Evolutionary conservation across 1,284 basidiomycete species (phyloP).

Genomic region (Leccinum huronense): DNA sequence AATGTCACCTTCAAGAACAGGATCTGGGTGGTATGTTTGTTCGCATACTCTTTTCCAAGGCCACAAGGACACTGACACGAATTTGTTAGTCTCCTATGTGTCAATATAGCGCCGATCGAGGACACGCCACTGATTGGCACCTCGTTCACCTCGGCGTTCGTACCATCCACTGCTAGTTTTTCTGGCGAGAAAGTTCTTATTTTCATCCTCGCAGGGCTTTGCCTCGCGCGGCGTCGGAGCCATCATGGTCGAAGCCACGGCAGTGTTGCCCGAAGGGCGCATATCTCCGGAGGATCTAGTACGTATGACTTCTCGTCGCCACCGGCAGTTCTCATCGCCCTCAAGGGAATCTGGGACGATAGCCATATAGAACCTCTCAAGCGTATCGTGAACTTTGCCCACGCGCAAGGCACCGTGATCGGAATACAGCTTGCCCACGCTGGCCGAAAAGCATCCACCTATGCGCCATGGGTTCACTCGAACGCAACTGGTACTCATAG

Average conservation of each 20-base stretch:
- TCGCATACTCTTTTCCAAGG: background rate
- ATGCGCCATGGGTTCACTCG: conserved; percentile 46
- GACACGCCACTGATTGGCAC: conserved; percentile 78
- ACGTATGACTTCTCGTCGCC: conserved; percentile 8
- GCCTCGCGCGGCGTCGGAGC: conserved; percentile 61
- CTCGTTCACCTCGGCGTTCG: conserved; percentile 68
- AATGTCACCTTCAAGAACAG: conserved; percentile 71
- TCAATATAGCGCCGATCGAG: conserved; percentile 71
- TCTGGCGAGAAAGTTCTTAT: background rate
- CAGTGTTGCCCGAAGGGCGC: conserved; percentile 75
- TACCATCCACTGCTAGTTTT: conserved; percentile 7
- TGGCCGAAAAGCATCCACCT: conserved; percentile 57
- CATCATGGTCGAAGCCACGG: conserved; percentile 68
- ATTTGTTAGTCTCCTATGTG: conserved; percentile 70
- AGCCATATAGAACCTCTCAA: conserved; percentile 54
- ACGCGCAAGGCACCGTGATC: conserved; percentile 46
- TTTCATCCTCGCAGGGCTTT: conserved; percentile 42
- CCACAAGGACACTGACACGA: background rate
- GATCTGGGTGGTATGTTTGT: conserved; percentile 52
- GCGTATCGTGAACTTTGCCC: conserved; percentile 57
- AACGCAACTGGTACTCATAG: conserved; percentile 29
- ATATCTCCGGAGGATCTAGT: conserved; percentile 66
- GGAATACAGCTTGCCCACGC: conserved; percentile 66
- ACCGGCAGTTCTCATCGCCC: conserved; percentile 10
- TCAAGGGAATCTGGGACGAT: conserved; percentile 65